These are phyloP conservation scores for Sporothrix protearum DNA, from an alignment of 2,329 filamentous ascomycete genomes.

Conservation along the genomic window DNA sequence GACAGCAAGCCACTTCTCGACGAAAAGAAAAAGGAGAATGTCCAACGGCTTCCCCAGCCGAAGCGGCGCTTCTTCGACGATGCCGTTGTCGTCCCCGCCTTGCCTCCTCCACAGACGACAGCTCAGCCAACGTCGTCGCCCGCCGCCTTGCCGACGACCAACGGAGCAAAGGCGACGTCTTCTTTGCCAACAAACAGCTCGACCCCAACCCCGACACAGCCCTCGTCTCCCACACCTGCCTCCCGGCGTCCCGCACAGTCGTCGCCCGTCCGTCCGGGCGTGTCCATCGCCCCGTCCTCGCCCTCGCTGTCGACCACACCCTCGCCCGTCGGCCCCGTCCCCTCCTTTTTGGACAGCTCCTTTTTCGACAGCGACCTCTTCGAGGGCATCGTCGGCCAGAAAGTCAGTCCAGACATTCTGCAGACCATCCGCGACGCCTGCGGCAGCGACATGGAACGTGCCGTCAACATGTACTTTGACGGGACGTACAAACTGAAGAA, in stretches of 20 bases:
- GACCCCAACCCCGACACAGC: not conserved
- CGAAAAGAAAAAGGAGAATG: slow-evolving; percentile 26
- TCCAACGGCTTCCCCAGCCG: slow-evolving; percentile 43
- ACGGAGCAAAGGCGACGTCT: not conserved
- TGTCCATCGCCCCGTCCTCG: slow-evolving; percentile 7
- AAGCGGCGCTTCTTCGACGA: slow-evolving; percentile 47
- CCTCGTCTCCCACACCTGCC: not conserved
- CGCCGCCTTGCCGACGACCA: slow-evolving; percentile 9
- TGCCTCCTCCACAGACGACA: slow-evolving; percentile 2
- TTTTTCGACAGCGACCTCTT: slow-evolving; percentile 59
- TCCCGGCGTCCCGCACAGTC: not conserved
- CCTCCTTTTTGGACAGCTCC: too few relatives aligned
- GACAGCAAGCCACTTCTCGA: not conserved
- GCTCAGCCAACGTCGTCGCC: slow-evolving; percentile 11
- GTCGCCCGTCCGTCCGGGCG: slow-evolving; percentile 5
- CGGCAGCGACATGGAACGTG: slow-evolving; percentile 56
- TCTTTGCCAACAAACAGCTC: not conserved
- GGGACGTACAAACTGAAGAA: slow-evolving; percentile 54
- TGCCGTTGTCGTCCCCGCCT: slow-evolving; percentile 17
- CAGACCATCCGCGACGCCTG: slow-evolving; percentile 52
- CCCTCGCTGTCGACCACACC: slow-evolving; percentile 6
- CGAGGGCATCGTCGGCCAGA: slow-evolving; percentile 57
- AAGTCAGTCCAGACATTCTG: slow-evolving; percentile 49
- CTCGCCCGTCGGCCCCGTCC: slow-evolving; percentile 27
- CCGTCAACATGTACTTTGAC: slow-evolving; percentile 68